These are phyloP conservation scores for Pseudozyma sp. DNA, from an alignment of 1,284 basidiomycete species.

Conservation along the genomic window DNA sequence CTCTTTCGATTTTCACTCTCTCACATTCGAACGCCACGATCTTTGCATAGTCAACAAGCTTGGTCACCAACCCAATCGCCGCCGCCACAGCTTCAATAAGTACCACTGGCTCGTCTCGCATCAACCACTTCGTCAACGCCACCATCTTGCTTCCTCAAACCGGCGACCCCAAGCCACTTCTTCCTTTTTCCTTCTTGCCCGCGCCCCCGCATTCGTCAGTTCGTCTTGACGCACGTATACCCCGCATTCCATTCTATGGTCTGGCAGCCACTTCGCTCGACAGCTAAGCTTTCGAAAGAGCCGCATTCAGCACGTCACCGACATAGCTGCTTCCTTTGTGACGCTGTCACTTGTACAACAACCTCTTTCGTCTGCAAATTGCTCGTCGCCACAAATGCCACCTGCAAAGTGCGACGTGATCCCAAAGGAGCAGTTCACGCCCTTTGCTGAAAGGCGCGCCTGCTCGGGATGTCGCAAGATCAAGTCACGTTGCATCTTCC, in stretches of 20 bases:
- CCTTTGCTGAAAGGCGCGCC: constrained; percentile 45
- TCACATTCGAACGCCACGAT: no score
- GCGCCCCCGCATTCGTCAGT: neutral
- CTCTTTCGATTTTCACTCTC: no score
- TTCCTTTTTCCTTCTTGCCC: neutral
- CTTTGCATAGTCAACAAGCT: no score
- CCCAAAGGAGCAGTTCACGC: constrained; percentile 46
- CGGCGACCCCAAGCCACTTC: neutral
- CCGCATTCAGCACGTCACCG: no score
- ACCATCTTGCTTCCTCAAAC: neutral
- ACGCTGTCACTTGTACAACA: neutral
- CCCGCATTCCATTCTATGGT: neutral
- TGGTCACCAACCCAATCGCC: no score
- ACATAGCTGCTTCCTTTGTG: neutral
- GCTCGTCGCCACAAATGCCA: constrained; percentile 25
- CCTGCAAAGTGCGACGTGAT: constrained; percentile 57
- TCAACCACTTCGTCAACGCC: neutral
- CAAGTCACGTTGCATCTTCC: constrained; percentile 55
- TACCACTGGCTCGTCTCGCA: neutral
- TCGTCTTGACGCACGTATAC: neutral
- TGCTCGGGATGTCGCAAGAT: constrained; percentile 53
- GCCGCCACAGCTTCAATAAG: neutral
- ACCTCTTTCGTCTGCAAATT: neutral
- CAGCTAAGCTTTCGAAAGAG: no score
- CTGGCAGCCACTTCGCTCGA: neutral